Evolutionary conservation across 169 alveolate species (phyloP).

Genomic region (Eimeria zaria): DNA sequence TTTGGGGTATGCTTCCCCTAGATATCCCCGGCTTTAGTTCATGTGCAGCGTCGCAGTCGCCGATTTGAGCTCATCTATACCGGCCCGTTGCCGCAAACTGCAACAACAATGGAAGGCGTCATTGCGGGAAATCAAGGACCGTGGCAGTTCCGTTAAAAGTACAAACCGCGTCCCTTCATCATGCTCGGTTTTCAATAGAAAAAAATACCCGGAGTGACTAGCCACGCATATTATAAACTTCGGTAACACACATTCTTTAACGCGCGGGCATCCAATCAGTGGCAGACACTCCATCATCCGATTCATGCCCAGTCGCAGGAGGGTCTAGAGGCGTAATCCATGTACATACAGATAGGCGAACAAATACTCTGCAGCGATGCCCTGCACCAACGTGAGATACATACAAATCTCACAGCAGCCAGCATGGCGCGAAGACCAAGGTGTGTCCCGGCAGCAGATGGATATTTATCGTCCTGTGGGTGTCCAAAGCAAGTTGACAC

Average conservation of each 20-base stretch:
- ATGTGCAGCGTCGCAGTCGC: neutral
- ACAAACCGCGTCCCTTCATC: neutral
- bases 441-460: neutral
- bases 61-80: neutral
- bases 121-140: neutral
- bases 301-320: neutral
- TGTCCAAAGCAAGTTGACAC: neutral
- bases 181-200: too few relatives aligned
- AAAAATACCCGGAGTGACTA: neutral
- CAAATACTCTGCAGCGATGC: too few relatives aligned
- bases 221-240: neutral
- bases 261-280: neutral
- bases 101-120: neutral
- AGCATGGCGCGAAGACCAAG: neutral
- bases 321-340: neutral
- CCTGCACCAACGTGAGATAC: neutral
- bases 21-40: neutral
- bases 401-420: neutral
- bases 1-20: neutral
- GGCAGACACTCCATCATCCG: neutral
- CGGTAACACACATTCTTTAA: neutral
- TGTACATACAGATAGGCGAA: neutral
- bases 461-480: neutral
- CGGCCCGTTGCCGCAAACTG: neutral
- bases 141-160: neutral